Percentiles rank a stretch among this genome's conserved stretches.
Evolutionary conservation across 495 filamentous ascomycete species (phyloP).

Genomic region (Neurospora hispaniola): DNA sequence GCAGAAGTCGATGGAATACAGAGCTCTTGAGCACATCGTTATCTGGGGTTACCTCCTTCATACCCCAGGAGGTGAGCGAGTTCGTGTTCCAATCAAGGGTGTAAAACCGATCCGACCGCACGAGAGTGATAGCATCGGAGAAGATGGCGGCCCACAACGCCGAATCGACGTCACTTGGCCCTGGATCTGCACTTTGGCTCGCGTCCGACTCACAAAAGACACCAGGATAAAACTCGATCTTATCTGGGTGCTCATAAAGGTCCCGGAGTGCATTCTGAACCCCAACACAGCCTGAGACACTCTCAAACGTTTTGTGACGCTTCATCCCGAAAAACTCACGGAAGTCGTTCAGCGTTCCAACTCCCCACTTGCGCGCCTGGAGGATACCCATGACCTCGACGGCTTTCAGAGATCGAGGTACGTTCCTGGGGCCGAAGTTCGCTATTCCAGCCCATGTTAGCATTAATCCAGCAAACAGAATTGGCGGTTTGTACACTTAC

Average conservation of each 20-base stretch:
- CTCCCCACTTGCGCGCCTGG: slow-evolving; percentile 66
- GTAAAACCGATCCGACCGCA: slow-evolving; percentile 74
- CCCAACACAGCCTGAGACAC: slow-evolving; percentile 61
- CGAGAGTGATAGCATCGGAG: slow-evolving; percentile 68
- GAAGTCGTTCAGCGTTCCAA: slow-evolving; percentile 74
- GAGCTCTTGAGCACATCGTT: slow-evolving; percentile 57
- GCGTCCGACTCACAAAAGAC: slow-evolving; percentile 49
- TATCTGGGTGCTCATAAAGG: slow-evolving; percentile 69
- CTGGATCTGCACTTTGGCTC: slow-evolving; percentile 3
- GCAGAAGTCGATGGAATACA: slow-evolving; percentile 63
- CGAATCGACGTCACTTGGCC: slow-evolving; percentile 44
- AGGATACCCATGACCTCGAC: slow-evolving; percentile 71
- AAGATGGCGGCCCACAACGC: slow-evolving; percentile 66
- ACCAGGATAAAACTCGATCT: slow-evolving; percentile 35
- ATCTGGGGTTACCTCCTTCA: slow-evolving; percentile 60
- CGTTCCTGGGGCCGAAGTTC: slow-evolving; percentile 52
- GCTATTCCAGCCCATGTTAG: slow-evolving; percentile 38
- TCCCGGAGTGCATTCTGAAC: slow-evolving; percentile 55
- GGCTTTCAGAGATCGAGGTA: slow-evolving; percentile 55
- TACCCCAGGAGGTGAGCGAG: slow-evolving; percentile 68
- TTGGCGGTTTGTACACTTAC: slow-evolving; percentile 47
- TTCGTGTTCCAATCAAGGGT: slow-evolving; percentile 56
- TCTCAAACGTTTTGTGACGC: slow-evolving; percentile 58
- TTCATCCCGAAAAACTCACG: slow-evolving; percentile 60
- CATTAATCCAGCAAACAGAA: slow-evolving; percentile 47